Percentiles rank a stretch among this genome's conserved stretches.
phyloP scores from a whole-genome alignment of 2,329 filamentous ascomycete genomes.

The Chrysoporthe cubensis region DNA sequence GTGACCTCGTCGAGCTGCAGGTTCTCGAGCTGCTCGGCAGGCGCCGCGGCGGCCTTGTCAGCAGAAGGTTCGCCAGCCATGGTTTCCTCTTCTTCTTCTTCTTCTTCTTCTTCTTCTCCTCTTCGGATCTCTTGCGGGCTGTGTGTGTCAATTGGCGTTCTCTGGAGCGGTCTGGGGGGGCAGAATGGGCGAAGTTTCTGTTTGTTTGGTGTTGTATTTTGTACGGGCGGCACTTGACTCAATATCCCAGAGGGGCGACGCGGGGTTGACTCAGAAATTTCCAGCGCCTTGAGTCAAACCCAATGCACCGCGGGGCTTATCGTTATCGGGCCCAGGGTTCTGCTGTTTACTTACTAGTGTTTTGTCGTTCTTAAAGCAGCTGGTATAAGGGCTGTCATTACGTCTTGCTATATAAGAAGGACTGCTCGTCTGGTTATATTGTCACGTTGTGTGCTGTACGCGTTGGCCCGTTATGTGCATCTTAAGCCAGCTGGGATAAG shows the following conservation, averaged over 20 bases:
- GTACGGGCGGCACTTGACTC: not conserved
- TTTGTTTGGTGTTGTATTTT: not conserved
- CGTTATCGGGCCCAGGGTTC: conserved; percentile 2
- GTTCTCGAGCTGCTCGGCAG: conserved; percentile 65
- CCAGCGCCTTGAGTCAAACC: conserved; percentile 5
- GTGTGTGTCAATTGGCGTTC: conserved; percentile 18
- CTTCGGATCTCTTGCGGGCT: not conserved
- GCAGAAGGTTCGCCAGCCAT: conserved; percentile 31
- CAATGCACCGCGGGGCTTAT: conserved; percentile 16
- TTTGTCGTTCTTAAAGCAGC: no score
- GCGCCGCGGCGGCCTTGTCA: conserved; percentile 36
- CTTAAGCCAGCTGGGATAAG: no score
- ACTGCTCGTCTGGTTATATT: no score
- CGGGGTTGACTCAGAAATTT: conserved; percentile 15
- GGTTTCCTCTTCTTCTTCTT: not conserved
- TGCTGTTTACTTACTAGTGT: no score
- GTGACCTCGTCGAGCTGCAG: conserved; percentile 90
- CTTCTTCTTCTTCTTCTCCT: no score
- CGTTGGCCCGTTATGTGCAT: no score
- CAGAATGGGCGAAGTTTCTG: not conserved
- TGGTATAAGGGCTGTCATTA: no score
- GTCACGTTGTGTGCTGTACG: no score
- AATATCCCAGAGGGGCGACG: not conserved
- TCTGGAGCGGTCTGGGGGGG: not conserved
- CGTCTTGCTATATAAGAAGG: no score